Percentiles rank a stretch among this genome's conserved stretches.
Evolutionary conservation across 345 rosid genomes (phyloP).

Genomic region (Eucalyptus virginea): DNA sequence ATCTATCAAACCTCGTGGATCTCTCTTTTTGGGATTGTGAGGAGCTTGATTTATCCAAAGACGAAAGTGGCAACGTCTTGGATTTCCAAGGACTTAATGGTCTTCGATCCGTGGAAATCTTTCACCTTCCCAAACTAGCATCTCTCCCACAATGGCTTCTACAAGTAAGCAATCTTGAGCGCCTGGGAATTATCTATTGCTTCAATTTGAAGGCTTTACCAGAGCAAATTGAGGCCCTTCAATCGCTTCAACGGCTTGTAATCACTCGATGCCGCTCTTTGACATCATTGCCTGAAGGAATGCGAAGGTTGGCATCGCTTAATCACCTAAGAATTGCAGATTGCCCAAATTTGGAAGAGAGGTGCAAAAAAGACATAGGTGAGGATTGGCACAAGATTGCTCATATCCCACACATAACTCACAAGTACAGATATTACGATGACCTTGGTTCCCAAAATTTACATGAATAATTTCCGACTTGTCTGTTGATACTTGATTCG

Average conservation of each 20-base stretch:
- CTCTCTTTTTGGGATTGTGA: too few species aligned
- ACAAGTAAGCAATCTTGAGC: not conserved
- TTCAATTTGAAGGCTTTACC: not conserved
- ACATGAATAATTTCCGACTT: not conserved
- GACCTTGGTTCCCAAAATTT: not conserved
- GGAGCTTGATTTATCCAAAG: too few species aligned
- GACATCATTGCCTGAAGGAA: not conserved
- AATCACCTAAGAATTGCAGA: not conserved
- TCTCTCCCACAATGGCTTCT: not conserved
- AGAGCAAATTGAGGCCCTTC: not conserved
- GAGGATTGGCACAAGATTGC: not conserved
- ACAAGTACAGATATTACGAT: not conserved
- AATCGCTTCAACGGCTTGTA: not conserved
- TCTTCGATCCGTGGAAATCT: too few species aligned
- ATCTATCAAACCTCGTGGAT: too few species aligned
- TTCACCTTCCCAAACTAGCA: too few species aligned
- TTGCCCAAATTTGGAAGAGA: not conserved
- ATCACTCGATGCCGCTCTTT: not conserved
- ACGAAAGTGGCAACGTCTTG: fast-evolving
- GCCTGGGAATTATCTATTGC: not conserved
- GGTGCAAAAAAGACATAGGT: not conserved
- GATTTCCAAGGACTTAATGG: too few species aligned
- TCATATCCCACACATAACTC: not conserved
- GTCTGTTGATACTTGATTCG: not conserved
- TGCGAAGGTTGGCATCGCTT: not conserved